Base-by-base conservation (phyloP, 2,329 filamentous ascomycete species). In the Thielaviopsis populi region DNA sequence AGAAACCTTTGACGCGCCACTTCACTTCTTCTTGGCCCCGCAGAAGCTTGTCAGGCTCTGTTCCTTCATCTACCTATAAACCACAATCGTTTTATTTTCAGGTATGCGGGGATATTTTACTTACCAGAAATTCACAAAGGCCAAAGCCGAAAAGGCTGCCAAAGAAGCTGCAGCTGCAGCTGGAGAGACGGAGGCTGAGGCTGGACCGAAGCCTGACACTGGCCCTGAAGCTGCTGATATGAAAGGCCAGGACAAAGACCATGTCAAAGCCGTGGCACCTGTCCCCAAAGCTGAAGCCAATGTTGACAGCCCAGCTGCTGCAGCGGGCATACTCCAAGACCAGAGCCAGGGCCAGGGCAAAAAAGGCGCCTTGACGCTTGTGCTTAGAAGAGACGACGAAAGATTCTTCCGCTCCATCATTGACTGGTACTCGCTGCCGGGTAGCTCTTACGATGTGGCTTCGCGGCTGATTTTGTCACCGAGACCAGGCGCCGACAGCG, bases 21-120 rank as follows among this genome's bases (percentile, higher is more conserved):
- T 7, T 33, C 33, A 4, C 33, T 5, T 37, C 5, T 37, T 37
- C 33, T 4, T 7, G 33, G 33, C 8, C 33, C 8, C 33, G 33
- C 33, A 37, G 33, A 37, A 6, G 33, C 8, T 37, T 37, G 33
- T 8, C 8, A 37, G 33, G 33, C 33, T 37, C n/a, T 33, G 13
- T 48, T 40, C 54, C 24, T 42, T 61, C n/a, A n/a, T n/a, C 46
- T 62, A n/a, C 46, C 15, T 13, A 40, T n/a, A 24, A 24, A 17
- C 33, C 17, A 50, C 30, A 24, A 8, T 10, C 22, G 17, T 54
- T 53, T 40, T 24, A 22, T 10, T 24, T n/a, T 41, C 8, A 19
- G 15, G 30, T 70, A 86, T 86, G 84, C 70, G 86, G 67, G 82
- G 86, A 72, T 85, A 83, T 72, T 80, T 86, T 68, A 74, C 77